phyloP scores from a whole-genome alignment of 805 yeast genomes.

The Metschnikowia orientalis region DNA sequence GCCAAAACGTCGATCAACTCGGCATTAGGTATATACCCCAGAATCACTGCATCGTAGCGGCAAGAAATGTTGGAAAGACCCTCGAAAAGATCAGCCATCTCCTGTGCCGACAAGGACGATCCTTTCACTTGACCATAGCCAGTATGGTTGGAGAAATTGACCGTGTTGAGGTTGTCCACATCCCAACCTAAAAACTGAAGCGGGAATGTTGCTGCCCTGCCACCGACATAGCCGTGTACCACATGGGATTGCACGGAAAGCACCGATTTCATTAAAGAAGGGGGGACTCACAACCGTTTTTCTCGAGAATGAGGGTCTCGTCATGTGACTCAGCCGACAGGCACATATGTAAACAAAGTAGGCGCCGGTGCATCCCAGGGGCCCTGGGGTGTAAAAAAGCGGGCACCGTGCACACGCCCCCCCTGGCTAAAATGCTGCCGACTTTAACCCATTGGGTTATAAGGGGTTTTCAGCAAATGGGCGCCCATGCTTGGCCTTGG shows the following conservation, averaged over 20 bases:
- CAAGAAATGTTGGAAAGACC: slow-evolving; percentile 15
- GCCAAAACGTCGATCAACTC: slow-evolving; percentile 13
- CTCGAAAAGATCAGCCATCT: slow-evolving; percentile 12
- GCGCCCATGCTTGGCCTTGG: no score
- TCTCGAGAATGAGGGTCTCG: slow-evolving; percentile 1
- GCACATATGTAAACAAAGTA: no score
- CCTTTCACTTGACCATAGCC: slow-evolving; percentile 58
- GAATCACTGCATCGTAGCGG: slow-evolving; percentile 16
- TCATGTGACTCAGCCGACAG: slow-evolving; percentile 6
- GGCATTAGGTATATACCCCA: slow-evolving; percentile 18
- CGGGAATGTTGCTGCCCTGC: slow-evolving; percentile 86
- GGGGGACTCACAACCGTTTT: background rate
- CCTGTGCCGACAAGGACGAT: slow-evolving; percentile 7
- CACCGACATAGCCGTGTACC: slow-evolving; percentile 94
- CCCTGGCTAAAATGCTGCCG: no score
- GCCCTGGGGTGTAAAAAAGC: no score
- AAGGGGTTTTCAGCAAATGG: no score
- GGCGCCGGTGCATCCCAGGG: no score
- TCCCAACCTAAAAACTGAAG: slow-evolving; percentile 87
- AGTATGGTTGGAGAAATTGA: slow-evolving; percentile 87
- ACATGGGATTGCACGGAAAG: slow-evolving; percentile 79
- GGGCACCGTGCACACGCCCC: no score
- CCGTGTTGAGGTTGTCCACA: slow-evolving; percentile 84
- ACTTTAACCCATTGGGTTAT: no score
- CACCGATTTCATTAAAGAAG: slow-evolving; percentile 23